Conservation (phyloP, 805 yeast species). For the Hanseniaspora pseudoguilliermondii region DNA sequence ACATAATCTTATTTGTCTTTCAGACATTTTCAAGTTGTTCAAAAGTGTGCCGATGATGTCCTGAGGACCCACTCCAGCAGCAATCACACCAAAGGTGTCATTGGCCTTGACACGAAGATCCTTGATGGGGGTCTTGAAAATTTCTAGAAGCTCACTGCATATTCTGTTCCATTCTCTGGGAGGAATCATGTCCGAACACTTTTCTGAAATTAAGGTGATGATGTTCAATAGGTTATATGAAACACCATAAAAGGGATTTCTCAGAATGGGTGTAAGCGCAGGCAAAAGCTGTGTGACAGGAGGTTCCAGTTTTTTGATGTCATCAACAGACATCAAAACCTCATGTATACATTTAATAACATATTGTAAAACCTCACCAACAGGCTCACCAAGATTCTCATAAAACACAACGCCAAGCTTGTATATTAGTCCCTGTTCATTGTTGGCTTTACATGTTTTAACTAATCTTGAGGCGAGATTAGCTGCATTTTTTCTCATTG, state of each 20-base stretch:
- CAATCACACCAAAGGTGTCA: conserved; percentile 79
- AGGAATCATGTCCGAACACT: conserved; percentile 67
- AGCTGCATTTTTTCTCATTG: conserved; percentile 72
- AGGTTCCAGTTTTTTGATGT: conserved; percentile 55
- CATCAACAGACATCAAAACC: conserved; percentile 44
- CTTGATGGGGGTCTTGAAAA: conserved; percentile 69
- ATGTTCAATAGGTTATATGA: conserved; percentile 70
- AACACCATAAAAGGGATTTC: conserved; percentile 81
- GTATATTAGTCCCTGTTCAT: conserved; percentile 47
- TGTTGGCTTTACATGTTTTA: conserved; percentile 52
- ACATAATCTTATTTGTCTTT: conserved; percentile 89
- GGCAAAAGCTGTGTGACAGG: conserved; percentile 74
- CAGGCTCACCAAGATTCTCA: conserved; percentile 88
- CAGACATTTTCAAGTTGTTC: conserved; percentile 80
- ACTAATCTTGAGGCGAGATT: conserved; percentile 58
- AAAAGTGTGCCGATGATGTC: conserved; percentile 77
- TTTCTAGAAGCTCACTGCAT: conserved; percentile 78
- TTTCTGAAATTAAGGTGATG: conserved; percentile 69
- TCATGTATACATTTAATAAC: conserved; percentile 56
- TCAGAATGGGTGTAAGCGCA: conserved; percentile 77
- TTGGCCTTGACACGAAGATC: conserved; percentile 75
- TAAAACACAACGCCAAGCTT: conserved; percentile 65
- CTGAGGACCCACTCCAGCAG: conserved; percentile 89
- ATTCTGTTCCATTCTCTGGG: conserved; percentile 97
- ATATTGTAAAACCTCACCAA: conserved; percentile 86